These are phyloP conservation scores for Coemansia sp. DNA, from an alignment of 192 early-diverging fungal genomes.

Conservation along the genomic window DNA sequence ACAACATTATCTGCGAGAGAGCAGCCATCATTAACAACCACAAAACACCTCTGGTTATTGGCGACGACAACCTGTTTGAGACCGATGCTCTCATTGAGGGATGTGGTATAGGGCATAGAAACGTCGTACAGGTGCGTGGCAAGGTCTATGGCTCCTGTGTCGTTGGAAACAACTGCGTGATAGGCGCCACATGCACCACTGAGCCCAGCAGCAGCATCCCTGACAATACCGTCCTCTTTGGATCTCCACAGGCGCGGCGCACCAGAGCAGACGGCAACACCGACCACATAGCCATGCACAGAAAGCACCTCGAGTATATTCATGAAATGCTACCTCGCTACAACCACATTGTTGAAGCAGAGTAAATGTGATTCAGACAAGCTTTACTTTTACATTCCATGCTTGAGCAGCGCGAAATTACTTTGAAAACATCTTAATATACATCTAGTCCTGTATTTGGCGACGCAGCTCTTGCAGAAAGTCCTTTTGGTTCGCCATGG, in stretches of 20 bases:
- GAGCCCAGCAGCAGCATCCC: constrained; percentile 35
- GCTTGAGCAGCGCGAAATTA: neutral
- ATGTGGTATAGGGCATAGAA: constrained; percentile 47
- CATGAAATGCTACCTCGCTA: constrained; percentile 55
- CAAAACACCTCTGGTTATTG: constrained; percentile 37
- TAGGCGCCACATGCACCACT: constrained; percentile 35
- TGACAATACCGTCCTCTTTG: constrained; percentile 50
- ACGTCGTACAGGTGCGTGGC: constrained; percentile 38
- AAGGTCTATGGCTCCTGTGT: constrained; percentile 33
- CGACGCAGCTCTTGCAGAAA: constrained; percentile 49
- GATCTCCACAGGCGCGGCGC: constrained; percentile 35
- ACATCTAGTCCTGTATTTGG: constrained; percentile 18
- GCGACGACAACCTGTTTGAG: constrained; percentile 50
- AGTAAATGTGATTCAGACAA: constrained; percentile 12
- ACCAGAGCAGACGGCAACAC: constrained; percentile 24
- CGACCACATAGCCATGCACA: constrained; percentile 28
- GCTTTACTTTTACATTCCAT: neutral
- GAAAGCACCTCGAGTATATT: constrained; percentile 50
- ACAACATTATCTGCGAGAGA: constrained; percentile 53
- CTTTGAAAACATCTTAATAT: neutral
- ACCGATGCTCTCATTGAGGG: constrained; percentile 41
- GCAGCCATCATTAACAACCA: constrained; percentile 40
- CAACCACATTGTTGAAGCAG: constrained; percentile 53
- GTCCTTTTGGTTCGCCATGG: constrained; percentile 52
- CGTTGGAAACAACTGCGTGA: constrained; percentile 52